Percentiles rank a stretch among this genome's conserved stretches.
phyloP scores from a whole-genome alignment of 352 stramenopile species.

The Albugo candida region DNA sequence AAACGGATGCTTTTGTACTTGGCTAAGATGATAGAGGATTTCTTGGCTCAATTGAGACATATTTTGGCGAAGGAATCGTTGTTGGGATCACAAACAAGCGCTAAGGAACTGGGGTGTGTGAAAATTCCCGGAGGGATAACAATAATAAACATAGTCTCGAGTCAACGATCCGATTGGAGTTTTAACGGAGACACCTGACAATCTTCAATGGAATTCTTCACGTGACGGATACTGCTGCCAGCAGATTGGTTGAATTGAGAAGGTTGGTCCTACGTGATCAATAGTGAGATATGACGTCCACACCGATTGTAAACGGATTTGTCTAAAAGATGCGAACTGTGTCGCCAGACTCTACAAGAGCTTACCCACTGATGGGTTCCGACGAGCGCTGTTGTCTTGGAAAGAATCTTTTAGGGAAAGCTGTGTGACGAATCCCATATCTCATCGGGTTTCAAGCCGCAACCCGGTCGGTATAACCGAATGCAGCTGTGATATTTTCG shows the following conservation, averaged over 20 bases:
- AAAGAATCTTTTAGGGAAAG: conserved; percentile 49
- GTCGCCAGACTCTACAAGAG: conserved; percentile 48
- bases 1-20: conserved; percentile 24
- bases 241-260: conserved; percentile 72
- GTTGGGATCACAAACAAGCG: conserved; percentile 53
- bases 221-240: conserved; percentile 50
- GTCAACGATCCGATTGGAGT: conserved; percentile 64
- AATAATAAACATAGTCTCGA: conserved; percentile 71
- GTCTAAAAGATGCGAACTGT: conserved; percentile 76
- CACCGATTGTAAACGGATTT: conserved; percentile 81
- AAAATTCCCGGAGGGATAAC: conserved; percentile 84
- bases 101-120: conserved; percentile 24
- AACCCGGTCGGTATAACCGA: conserved; percentile 72
- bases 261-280: conserved; percentile 85
- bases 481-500: conserved; percentile 39
- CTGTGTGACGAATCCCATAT: conserved; percentile 61
- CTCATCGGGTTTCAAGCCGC: conserved; percentile 81
- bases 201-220: conserved; percentile 42
- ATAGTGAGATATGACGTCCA: conserved; percentile 85
- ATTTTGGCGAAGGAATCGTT: conserved; percentile 39
- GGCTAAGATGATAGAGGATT: conserved; percentile 8
- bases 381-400: conserved; percentile 76
- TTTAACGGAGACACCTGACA: conserved; percentile 59
- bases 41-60: conserved; percentile 10
- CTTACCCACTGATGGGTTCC: conserved; percentile 46